These are phyloP conservation scores for Parachaetomium inaequale DNA, from an alignment of 495 filamentous ascomycete genomes.

Conservation along the genomic window DNA sequence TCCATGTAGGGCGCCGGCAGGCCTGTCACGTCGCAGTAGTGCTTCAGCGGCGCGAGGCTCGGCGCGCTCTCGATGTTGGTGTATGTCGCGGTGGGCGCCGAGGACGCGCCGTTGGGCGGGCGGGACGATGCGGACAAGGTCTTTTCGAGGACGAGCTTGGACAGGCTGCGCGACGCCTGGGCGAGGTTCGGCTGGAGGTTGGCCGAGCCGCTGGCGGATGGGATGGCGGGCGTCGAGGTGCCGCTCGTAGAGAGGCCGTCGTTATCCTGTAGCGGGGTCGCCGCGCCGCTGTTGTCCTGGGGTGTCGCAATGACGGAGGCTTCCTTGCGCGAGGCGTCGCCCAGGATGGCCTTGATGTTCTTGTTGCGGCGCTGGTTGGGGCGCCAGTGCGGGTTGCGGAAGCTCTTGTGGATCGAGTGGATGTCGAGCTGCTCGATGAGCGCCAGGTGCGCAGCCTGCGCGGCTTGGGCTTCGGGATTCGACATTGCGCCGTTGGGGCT, in stretches of 20 bases:
- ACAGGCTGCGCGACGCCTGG: slow-evolving; percentile 78
- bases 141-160: slow-evolving; percentile 80
- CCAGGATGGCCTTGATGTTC: slow-evolving; percentile 92
- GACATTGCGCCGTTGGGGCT: slow-evolving; percentile 28
- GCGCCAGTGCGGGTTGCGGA: slow-evolving; percentile 84
- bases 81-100: slow-evolving; percentile 77
- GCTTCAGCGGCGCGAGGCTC: slow-evolving; percentile 68
- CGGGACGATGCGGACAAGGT: slow-evolving; percentile 26
- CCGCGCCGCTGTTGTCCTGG: slow-evolving; percentile 69
- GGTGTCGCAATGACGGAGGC: slow-evolving; percentile 74
- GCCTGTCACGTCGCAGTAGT: slow-evolving; percentile 94
- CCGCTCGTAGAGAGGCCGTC: slow-evolving; percentile 54
- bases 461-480: slow-evolving; percentile 35
- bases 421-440: slow-evolving; percentile 88
- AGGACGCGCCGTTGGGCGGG: slow-evolving; percentile 30
- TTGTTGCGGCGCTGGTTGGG: slow-evolving; percentile 94
- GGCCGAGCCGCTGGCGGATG: slow-evolving; percentile 32
- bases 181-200: slow-evolving; percentile 65
- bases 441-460: slow-evolving; percentile 49
- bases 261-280: slow-evolving; percentile 59
- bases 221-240: slow-evolving; percentile 56
- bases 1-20: slow-evolving; percentile 84
- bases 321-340: slow-evolving; percentile 82
- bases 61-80: slow-evolving; percentile 93
- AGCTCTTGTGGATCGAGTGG: slow-evolving; percentile 72